Conservation (phyloP, 225 moss, liverwort and hornwort species). For the Physcomitrellopsis africana region DNA sequence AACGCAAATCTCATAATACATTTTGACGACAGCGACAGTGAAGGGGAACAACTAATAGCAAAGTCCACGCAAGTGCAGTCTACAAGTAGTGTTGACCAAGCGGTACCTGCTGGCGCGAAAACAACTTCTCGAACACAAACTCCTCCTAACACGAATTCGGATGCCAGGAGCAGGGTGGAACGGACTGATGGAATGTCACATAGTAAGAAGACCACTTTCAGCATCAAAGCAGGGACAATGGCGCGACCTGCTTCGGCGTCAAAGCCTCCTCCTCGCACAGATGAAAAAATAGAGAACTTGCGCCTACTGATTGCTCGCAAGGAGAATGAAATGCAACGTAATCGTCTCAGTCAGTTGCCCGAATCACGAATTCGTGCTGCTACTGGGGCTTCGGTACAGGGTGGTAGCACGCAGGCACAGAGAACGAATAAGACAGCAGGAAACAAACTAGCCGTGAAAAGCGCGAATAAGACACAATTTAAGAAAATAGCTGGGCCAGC, state of each 20-base stretch:
- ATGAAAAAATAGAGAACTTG: constrained; percentile 64
- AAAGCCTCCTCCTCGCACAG: constrained; percentile 43
- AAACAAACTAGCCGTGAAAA: constrained; percentile 27
- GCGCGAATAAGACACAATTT: constrained; percentile 20
- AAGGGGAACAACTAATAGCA: constrained; percentile 59
- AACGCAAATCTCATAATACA: constrained; percentile 69
- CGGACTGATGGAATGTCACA: constrained; percentile 64
- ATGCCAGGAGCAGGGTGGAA: constrained; percentile 61
- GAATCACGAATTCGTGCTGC: constrained; percentile 29
- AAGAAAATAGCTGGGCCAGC: constrained; percentile 32
- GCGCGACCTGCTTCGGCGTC: constrained; percentile 32
- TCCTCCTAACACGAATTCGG: constrained; percentile 46
- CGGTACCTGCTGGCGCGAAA: constrained; percentile 29
- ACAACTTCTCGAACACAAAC: constrained; percentile 42
- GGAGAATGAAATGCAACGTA: constrained; percentile 63
- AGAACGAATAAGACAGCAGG: constrained; percentile 31
- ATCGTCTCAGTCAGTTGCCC: constrained; percentile 32
- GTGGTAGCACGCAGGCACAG: constrained; percentile 10
- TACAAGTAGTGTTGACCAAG: constrained; percentile 24
- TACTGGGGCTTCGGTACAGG: constrained; percentile 22
- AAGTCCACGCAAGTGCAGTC: constrained; percentile 27
- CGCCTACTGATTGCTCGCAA: constrained; percentile 74
- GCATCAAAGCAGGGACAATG: constrained; percentile 34
- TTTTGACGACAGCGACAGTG: constrained; percentile 88
- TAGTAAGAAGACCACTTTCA: constrained; percentile 47